Evolutionary conservation across 208 protist species (phyloP).

Genomic region (Borovskyia barvae): DNA sequence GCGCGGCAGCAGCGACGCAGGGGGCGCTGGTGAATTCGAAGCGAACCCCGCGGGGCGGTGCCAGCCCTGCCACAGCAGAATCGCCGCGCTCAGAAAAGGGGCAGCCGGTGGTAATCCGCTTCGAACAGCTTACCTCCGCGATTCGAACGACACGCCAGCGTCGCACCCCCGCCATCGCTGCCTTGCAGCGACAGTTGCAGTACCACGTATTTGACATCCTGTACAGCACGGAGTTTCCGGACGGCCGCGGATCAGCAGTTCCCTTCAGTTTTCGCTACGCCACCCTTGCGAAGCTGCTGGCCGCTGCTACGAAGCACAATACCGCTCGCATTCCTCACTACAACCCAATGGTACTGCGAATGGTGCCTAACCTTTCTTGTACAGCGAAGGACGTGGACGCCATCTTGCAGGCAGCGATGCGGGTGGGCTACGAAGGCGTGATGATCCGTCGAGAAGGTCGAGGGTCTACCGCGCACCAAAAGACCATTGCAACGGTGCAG

Average conservation of each 20-base stretch:
- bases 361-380: conserved; percentile 49
- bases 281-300: conserved; percentile 33
- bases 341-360: conserved; percentile 30
- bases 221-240: conserved; percentile 42
- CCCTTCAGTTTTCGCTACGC: conserved; percentile 54
- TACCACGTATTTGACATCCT: conserved; percentile 89
- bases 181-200: conserved; percentile 70
- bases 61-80: background rate
- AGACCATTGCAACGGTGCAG: conserved; percentile 3
- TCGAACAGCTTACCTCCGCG: conserved; percentile 73
- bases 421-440: conserved; percentile 80
- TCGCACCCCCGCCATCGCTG: conserved; percentile 48
- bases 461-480: background rate
- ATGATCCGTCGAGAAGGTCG: conserved; percentile 70
- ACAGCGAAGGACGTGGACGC: conserved; percentile 32
- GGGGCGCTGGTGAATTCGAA: too few relatives aligned
- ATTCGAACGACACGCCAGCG: conserved; percentile 69
- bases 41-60: background rate
- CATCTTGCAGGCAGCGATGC: conserved; percentile 41
- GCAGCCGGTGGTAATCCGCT: conserved; percentile 34
- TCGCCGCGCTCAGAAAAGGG: background rate
- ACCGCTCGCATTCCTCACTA: conserved; percentile 11
- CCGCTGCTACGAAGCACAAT: conserved; percentile 15
- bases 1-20: too few relatives aligned
- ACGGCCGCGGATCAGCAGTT: conserved; percentile 7